Evolutionary conservation across 106 monocot genomes (phyloP).

Genomic region (Cymbidium sinense): DNA sequence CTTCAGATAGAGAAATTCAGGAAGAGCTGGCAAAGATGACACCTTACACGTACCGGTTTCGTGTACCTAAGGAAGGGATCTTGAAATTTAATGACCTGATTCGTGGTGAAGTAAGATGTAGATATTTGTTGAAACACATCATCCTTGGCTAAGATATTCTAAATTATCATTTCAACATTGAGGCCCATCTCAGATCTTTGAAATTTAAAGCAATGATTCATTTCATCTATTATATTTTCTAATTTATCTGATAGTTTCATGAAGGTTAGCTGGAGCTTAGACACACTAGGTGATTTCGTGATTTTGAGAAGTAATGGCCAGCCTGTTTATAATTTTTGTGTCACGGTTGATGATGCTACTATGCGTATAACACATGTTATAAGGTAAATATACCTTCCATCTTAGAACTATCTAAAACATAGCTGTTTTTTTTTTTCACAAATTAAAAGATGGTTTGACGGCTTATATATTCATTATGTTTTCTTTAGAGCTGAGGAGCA

Average conservation of each 20-base stretch:
- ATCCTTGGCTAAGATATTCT: not conserved
- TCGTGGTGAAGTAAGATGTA: slow-evolving; percentile 86
- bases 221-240: slow-evolving; percentile 11
- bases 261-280: slow-evolving; percentile 95
- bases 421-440: not conserved
- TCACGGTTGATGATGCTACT: slow-evolving; percentile 98
- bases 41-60: slow-evolving; percentile 90
- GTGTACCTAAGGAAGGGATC: slow-evolving; percentile 81
- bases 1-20: slow-evolving; percentile 70
- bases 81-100: slow-evolving; percentile 87
- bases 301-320: slow-evolving; percentile 98
- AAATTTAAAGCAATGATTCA: not conserved
- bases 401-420: not conserved
- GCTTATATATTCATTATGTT: not conserved
- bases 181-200: not conserved
- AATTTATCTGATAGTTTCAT: slow-evolving; percentile 51
- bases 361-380: slow-evolving; percentile 98
- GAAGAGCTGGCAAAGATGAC: slow-evolving; percentile 77
- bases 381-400: slow-evolving; percentile 36
- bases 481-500: slow-evolving; percentile 90
- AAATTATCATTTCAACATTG: not conserved
- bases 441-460: not conserved
- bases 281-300: slow-evolving; percentile 97
- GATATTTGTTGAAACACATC: not conserved
- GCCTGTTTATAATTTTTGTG: slow-evolving; percentile 99